Base-by-base conservation (phyloP, 352 stramenopile species). In the Globisporangium megalacanthum region DNA sequence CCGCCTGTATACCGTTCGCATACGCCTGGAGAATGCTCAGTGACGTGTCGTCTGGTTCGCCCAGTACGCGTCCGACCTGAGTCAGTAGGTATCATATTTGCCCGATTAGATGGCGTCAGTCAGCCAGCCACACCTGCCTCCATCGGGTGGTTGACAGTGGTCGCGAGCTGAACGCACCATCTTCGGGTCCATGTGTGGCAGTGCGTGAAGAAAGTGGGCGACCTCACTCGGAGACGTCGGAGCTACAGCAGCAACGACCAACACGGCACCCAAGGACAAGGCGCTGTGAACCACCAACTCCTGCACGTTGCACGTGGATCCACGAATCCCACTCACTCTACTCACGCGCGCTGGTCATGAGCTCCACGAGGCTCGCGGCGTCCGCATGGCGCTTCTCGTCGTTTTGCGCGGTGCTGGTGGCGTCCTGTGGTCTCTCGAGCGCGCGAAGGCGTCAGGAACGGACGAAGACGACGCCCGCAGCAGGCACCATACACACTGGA, bases 11-110 rank as follows among this genome's bases (percentile, higher is more conserved):
- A 84, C 74, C 67, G 19, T 77, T 85, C 13, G 82, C 74, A 36
- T 92, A 92, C 56, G 83, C 82, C 55, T 85, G 69, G 5, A 92
- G 60, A n/a, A 90, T 73, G 48, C 60, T 70, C 25, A 87, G 64
- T 33, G 78, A 79, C 9, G 78, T 68, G 25, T 70, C 70, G 39
- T 90, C 75, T 1, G 78, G 78, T 59, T 92, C 76, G 7, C 82
- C 82, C 7, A 92, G 71, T 29, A 90, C 67, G 14, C 73, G 72
- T 1, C 82, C 82, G 13, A 90, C 64, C 78, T 89, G 47, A 15
- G 36, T 14, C 46, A 29, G 54, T 56, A 51, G 19, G 9, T 13
- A 17, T 33, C 33, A 20, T 41, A 63, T 6, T 42, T 33, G 17
- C 42, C 6, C 20, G 31, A 13, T 29, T 7, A 14, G 13, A 57